Conservation (phyloP, 306 rosid genomes). For the Clitoria ternatea region DNA sequence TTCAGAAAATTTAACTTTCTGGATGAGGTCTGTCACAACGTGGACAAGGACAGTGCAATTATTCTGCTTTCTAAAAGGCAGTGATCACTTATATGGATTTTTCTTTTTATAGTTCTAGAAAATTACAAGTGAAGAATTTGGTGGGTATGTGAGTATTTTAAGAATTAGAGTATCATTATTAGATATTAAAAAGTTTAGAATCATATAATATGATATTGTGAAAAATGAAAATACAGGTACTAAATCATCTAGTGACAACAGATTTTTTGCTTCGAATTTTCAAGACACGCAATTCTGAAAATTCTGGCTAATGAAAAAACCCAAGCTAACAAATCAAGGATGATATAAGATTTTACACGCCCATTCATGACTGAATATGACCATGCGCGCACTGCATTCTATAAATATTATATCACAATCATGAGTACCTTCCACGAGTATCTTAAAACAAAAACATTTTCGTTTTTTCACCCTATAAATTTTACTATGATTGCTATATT, state of each 20-base stretch:
- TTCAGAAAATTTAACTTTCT: neutral
- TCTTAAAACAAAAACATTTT: neutral
- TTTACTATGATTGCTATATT: constrained; percentile 4
- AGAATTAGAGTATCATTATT: neutral
- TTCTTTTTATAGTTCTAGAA: neutral
- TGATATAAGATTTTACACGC: neutral
- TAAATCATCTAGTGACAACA: neutral
- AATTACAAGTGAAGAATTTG: neutral
- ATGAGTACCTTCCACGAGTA: neutral
- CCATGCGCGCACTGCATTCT: neutral
- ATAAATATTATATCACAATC: constrained; percentile 2
- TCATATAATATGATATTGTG: neutral
- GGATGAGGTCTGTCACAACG: constrained; percentile 1
- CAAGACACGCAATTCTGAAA: neutral
- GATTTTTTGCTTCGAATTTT: neutral
- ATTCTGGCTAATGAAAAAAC: neutral
- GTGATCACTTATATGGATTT: neutral
- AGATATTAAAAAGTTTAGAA: neutral
- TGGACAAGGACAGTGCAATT: neutral
- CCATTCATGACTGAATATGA: neutral
- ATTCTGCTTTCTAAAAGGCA: neutral
- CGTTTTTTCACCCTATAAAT: neutral
- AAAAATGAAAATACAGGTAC: neutral
- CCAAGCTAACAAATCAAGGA: neutral
- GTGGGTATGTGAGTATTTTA: neutral